Base-by-base conservation (phyloP, 176 grass and related monocot genomes). In the Aegilops bicornis region DNA sequence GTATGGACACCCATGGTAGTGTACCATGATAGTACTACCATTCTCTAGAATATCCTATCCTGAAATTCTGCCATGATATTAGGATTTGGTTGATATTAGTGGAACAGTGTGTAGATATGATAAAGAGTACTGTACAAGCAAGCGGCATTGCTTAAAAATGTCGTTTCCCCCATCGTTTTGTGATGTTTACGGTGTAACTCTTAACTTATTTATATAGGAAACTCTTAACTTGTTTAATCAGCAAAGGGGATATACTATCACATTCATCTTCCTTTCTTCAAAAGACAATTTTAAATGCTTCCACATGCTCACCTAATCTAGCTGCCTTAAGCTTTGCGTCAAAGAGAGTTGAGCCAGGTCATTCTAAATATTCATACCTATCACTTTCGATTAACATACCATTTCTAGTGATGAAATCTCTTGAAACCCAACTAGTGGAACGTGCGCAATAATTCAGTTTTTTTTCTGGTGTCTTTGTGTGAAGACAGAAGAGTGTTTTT, bases 341-440 rank as follows among this genome's bases (percentile, higher is more conserved):
- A 52, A 64, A 42, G 16, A 27, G 59, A 47, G 47, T 31, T 37
- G 39, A 84, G 81, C 47, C 69, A 76, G 81, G 61, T 84, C 69
- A 69, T 74, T 91, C 76, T 84, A 62, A 87, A 84, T 84, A 68
- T 76, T 69, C 68, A 70, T 81, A 71, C 77, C 45, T 64, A 81
- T 69, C 69, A 14, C 62, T 80, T 52, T 52, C 36, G 47, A n/a
- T 75, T 50, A 80, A 61, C 58, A 61, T 87, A 64, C 39, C 7
- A 19, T 83, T 25, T 32, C 20, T 11, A 39, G 24, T 65, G 54
- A 40, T 54, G 36, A 67, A 61, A 60, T 13, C 56, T 59, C 43
- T 56, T 32, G 64, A 69, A 54, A 78, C 32, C 42, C 2, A 36
- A 43, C 11, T 9, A 36, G 25, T 80, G 47, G 16, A 31, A 52